These are phyloP conservation scores for Rhynchosporium secalis DNA, from an alignment of 2,329 filamentous ascomycete genomes.

Conservation along the genomic window DNA sequence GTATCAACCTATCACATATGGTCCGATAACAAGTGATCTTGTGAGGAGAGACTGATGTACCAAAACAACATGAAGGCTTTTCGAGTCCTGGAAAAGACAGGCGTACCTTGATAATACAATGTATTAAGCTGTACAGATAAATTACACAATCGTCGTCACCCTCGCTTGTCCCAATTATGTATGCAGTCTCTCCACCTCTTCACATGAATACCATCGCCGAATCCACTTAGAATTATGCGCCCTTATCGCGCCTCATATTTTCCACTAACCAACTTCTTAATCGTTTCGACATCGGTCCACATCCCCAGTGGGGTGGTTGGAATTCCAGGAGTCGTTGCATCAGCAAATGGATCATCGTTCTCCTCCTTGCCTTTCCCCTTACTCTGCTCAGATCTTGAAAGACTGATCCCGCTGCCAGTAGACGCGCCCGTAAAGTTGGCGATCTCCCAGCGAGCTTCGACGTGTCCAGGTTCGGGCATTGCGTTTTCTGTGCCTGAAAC, in stretches of 20 bases:
- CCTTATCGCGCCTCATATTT: conserved; percentile 62
- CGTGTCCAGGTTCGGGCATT: conserved; percentile 69
- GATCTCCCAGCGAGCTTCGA: conserved; percentile 84
- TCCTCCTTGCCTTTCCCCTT: conserved; percentile 52
- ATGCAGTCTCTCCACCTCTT: conserved; percentile 1
- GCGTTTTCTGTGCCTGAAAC: conserved; percentile 71
- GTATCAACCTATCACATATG: neutral
- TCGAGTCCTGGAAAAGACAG: neutral
- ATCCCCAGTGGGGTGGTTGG: conserved; percentile 40
- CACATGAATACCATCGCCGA: neutral
- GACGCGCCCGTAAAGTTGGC: conserved; percentile 35
- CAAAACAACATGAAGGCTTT: too few species aligned
- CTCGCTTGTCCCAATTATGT: neutral
- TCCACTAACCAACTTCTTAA: conserved; percentile 70
- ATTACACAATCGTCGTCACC: conserved; percentile 12
- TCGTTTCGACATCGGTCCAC: conserved; percentile 68
- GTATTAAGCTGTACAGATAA: conserved; percentile 16
- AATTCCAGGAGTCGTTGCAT: conserved; percentile 45
- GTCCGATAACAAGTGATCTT: neutral
- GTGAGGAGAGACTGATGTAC: neutral
- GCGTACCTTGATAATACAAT: neutral
- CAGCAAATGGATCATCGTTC: conserved; percentile 66
- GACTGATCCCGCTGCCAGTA: conserved; percentile 64
- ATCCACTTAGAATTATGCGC: conserved; percentile 4
- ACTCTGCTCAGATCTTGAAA: conserved; percentile 54